Percentiles rank a stretch among this genome's conserved stretches.
Conservation (phyloP, 192 early-diverging fungal species). For the Coemansia sp. region DNA sequence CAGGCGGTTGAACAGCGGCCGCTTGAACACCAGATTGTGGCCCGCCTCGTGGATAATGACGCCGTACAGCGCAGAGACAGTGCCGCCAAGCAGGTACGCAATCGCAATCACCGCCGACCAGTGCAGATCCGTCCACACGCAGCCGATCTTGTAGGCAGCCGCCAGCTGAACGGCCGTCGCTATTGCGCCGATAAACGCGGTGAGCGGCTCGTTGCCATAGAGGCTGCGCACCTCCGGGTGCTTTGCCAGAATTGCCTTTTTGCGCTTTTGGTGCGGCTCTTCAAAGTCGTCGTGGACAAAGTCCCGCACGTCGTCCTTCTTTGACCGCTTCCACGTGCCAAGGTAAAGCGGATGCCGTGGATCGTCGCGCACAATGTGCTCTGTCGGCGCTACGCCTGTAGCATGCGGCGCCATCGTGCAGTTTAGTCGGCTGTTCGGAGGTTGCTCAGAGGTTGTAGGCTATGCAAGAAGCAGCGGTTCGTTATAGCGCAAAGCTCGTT, state of each 20-base stretch:
- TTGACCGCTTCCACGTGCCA: constrained; percentile 75
- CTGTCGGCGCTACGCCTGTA: constrained; percentile 4
- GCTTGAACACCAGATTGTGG: constrained; percentile 79
- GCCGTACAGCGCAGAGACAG: constrained; percentile 76
- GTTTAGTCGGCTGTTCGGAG: not conserved
- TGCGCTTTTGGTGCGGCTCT: constrained; percentile 91
- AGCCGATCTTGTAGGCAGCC: constrained; percentile 74
- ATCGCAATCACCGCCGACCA: constrained; percentile 59
- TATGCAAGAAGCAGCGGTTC: not conserved
- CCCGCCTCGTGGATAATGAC: constrained; percentile 91
- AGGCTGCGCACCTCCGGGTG: constrained; percentile 87
- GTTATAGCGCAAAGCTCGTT: not conserved
- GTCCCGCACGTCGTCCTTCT: constrained; percentile 62
- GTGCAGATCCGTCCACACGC: constrained; percentile 59
- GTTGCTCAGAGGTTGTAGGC: not conserved
- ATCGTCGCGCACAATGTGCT: constrained; percentile 21
- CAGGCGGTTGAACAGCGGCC: constrained; percentile 70
- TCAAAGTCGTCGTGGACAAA: constrained; percentile 85
- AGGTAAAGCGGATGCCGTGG: constrained; percentile 74
- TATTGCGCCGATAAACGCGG: constrained; percentile 64
- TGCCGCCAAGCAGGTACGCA: constrained; percentile 82
- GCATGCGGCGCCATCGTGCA: not conserved
- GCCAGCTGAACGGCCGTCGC: constrained; percentile 66
- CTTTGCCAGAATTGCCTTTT: constrained; percentile 78
- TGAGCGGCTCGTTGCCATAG: constrained; percentile 78